Evolutionary conservation across 1,284 basidiomycete species (phyloP), one percentile per base, ranked within the genome.

Genomic region (Cutaneotrichosporon sp.): DNA sequence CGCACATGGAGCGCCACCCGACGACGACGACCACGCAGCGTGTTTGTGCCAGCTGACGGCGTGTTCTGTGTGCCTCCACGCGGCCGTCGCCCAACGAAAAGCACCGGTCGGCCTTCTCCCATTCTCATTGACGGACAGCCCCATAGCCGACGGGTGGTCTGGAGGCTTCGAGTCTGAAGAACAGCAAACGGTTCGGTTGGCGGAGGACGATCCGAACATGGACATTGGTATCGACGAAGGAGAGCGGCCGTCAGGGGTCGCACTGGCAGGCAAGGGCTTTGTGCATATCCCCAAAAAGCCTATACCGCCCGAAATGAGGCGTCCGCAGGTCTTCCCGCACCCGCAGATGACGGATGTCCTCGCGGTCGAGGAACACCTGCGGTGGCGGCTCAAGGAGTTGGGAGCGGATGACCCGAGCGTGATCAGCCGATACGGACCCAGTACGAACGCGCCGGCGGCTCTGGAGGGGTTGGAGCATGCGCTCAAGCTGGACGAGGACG

Each of bases 331-430:
- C 17, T 72, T 73, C 51, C 65, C 67, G 2, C 74, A 74, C 62
- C 74, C 74, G 6, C 72, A 75, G 52, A 74, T 75, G 74, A 70
- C 74, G 0, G 74, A 75, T 54, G 70, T 75, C 14, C 54, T 75
- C 16, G 70, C 73, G 0, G 74, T 75, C 3, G 74, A 75, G 47
- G 74, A 75, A 55, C 71, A 75, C 41, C 53, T 75, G 10, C 61
- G 74, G 26, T 75, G 72, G 69, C 53, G 74, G 12, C 54, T 75
- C 43, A 73, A 74, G 44, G 72, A 75, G 58, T 65, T 75, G 62
- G 74, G 72, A 2, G 71, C 70, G 17, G 55, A 56, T 10, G 74
- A 75, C 60, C 64, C 67, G 3, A 62, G 66, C 12, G 67, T 71
- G 2, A 68, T 72, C 58, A 53, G 49, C 39, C 60, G 71, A 6